These are phyloP conservation scores for Spathaspora boniae DNA, from an alignment of 805 yeast species.

Conservation along the genomic window DNA sequence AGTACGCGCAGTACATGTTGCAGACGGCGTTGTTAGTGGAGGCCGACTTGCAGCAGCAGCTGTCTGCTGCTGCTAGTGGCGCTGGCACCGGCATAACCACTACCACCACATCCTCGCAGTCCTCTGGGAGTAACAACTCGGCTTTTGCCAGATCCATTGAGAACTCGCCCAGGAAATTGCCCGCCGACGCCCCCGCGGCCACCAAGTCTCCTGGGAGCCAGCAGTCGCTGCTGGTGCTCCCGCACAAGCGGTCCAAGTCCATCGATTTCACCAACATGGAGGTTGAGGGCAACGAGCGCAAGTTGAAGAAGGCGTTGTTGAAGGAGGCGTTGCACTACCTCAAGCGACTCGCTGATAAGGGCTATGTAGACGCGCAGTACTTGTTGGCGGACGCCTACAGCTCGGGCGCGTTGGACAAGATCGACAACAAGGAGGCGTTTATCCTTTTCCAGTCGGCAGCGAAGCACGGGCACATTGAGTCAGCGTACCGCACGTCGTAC, in stretches of 20 bases:
- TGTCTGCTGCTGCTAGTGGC: constrained; percentile 3
- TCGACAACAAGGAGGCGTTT: constrained; percentile 76
- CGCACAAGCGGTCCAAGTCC: constrained; percentile 22
- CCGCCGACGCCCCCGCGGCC: constrained; percentile 6
- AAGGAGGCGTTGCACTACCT: constrained; percentile 76
- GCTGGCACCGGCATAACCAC: constrained; percentile 5
- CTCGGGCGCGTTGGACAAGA: constrained; percentile 78
- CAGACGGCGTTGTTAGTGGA: constrained; percentile 75
- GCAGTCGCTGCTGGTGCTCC: too few species aligned
- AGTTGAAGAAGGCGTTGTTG: constrained; percentile 52
- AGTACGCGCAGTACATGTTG: constrained; percentile 86
- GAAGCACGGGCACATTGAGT: constrained; percentile 87
- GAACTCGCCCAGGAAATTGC: constrained; percentile 17
- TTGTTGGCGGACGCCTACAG: constrained; percentile 86
- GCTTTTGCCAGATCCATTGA: constrained; percentile 12
- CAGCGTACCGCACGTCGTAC: constrained; percentile 85
- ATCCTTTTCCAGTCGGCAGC: constrained; percentile 82
- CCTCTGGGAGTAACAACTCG: constrained; percentile 7
- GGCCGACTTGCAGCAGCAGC: constrained; percentile 13
- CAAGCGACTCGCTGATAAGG: constrained; percentile 70
- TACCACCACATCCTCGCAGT: constrained; percentile 9
- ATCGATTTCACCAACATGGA: constrained; percentile 15
- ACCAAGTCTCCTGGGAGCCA: neutral
- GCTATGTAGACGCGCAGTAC: constrained; percentile 88
- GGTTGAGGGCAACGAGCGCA: constrained; percentile 17